Percentiles rank a stretch among this genome's conserved stretches.
Conservation (phyloP, 768 basidiomycete species). For the Crassisporium funariophilum region DNA sequence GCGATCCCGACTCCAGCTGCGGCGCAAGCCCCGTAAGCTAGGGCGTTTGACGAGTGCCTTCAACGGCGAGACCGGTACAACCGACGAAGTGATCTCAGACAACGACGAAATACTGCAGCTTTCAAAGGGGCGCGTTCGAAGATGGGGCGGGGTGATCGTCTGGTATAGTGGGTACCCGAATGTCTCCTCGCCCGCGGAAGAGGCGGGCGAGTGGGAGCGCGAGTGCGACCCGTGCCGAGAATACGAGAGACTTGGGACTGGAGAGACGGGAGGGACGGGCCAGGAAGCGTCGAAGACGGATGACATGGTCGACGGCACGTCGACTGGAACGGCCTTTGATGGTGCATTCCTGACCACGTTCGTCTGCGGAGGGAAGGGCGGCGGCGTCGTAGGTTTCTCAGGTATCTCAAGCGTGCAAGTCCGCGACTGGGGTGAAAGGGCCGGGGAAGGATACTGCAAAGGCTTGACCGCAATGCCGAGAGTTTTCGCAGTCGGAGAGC, state of each 20-base stretch:
- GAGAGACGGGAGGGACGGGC: slow-evolving; percentile 37
- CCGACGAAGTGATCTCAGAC: slow-evolving; percentile 10
- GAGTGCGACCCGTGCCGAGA: slow-evolving; percentile 10
- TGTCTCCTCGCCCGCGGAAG: slow-evolving; percentile 20
- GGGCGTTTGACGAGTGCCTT: slow-evolving; percentile 21
- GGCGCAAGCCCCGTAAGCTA: slow-evolving; percentile 29
- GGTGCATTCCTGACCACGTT: slow-evolving; percentile 6
- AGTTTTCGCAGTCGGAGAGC: slow-evolving; percentile 43
- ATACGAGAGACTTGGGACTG: slow-evolving; percentile 19
- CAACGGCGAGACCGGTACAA: slow-evolving; percentile 2
- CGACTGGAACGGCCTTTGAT: slow-evolving; percentile 21
- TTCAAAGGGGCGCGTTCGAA: slow-evolving; percentile 32
- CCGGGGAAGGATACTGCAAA: slow-evolving; percentile 12
- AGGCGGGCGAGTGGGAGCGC: slow-evolving; percentile 24
- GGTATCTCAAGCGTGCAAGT: slow-evolving; percentile 12
- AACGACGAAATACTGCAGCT: slow-evolving; percentile 30
- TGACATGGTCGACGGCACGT: slow-evolving; percentile 36
- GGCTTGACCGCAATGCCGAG: slow-evolving; percentile 38
- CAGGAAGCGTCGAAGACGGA: slow-evolving; percentile 42
- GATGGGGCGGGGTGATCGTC: slow-evolving; percentile 19
- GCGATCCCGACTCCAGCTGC: slow-evolving; percentile 28
- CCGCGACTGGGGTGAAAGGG: slow-evolving; percentile 14
- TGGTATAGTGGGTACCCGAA: slow-evolving; percentile 23
- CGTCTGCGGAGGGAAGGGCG: slow-evolving; percentile 3
- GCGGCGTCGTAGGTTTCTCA: slow-evolving; percentile 11